Conservation (phyloP, 164 flowering plant species). For the Chimonanthus salicifolius region DNA sequence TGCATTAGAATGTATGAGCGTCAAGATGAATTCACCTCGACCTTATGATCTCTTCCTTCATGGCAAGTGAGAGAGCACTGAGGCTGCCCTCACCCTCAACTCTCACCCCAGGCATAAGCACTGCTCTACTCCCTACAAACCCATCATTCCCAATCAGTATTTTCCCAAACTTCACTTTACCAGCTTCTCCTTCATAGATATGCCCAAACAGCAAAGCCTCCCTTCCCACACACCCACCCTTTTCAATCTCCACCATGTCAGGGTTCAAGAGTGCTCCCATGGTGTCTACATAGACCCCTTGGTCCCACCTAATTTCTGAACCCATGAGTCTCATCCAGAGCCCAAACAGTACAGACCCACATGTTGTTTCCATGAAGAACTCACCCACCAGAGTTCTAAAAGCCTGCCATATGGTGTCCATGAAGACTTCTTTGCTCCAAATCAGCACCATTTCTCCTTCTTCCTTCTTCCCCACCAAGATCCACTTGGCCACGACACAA, state of each 20-base stretch:
- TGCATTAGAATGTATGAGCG: too few species aligned
- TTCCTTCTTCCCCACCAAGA: slow-evolving; percentile 52
- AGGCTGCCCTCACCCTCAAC: slow-evolving; percentile 52
- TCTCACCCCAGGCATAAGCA: slow-evolving; percentile 66
- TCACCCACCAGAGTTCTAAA: slow-evolving; percentile 56
- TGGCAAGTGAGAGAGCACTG: slow-evolving; percentile 51
- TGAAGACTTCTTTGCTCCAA: slow-evolving; percentile 50
- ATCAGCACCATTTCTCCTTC: slow-evolving; percentile 43
- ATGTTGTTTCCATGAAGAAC: slow-evolving; percentile 65
- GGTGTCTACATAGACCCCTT: slow-evolving; percentile 56
- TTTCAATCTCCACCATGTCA: slow-evolving; percentile 72
- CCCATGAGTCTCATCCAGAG: slow-evolving; percentile 74
- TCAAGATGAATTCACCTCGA: slow-evolving; percentile 14
- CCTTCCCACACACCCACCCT: slow-evolving; percentile 60
- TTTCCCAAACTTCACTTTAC: slow-evolving; percentile 64
- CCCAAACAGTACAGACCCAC: slow-evolving; percentile 48
- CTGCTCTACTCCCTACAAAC: slow-evolving; percentile 65
- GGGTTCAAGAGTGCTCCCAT: slow-evolving; percentile 66
- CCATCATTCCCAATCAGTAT: slow-evolving; percentile 57
- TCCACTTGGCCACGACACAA: slow-evolving; percentile 54
- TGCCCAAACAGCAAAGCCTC: slow-evolving; percentile 75
- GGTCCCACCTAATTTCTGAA: slow-evolving; percentile 33
- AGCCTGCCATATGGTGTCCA: slow-evolving; percentile 82
- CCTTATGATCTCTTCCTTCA: slow-evolving; percentile 59
- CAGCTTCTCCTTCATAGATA: slow-evolving; percentile 71